Evolutionary conservation across 208 protist genomes (phyloP), one percentile per base, ranked within the genome.

Genomic region (Vickermania spadyakhi): DNA sequence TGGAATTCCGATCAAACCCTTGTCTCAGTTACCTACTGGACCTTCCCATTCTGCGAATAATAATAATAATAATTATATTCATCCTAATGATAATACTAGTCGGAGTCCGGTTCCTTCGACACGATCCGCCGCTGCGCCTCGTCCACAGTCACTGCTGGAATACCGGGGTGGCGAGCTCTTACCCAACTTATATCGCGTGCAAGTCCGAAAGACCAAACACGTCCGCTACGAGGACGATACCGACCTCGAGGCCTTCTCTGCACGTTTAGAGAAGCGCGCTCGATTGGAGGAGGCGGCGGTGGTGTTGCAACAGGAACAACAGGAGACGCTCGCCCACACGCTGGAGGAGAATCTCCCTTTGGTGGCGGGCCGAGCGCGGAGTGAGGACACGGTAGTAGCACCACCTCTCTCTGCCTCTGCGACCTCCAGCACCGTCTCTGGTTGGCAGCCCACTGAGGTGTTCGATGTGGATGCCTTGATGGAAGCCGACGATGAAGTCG

Each of bases 381-480:
- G 11, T 7, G 36, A 45, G 36, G 36, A 45, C 36, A 18, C 7
- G 7, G n/a, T n/a, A n/a, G n/a, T n/a, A n/a, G n/a, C n/a, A n/a
- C 36, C 36, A 45, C 11, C 36, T 7, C 36, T 45, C 18, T 18
- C 36, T 18, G 36, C 36, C 36, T 7, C 11, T 7, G 36, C 36
- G 7, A 7, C 7, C 11, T n/a, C n/a, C n/a, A n/a, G n/a, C n/a
- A n/a, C n/a, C n/a, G n/a, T n/a, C n/a, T n/a, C n/a, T n/a, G 36
- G 36, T 7, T 18, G 18, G 36, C 36, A 45, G 18, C 36, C 36
- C 11, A 18, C 18, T 7, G 60, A 65, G 22, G 73, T 85, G 7
- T 88, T 91, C 56, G 84, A 91, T 61, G 79, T 91, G 11, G 84
- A 91, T 60, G 75, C 74, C 22, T 57, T 88, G 22, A 91, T 91